These are phyloP conservation scores for Microdochium bolleyi DNA, from an alignment of 2,329 filamentous ascomycete genomes.

Conservation along the genomic window DNA sequence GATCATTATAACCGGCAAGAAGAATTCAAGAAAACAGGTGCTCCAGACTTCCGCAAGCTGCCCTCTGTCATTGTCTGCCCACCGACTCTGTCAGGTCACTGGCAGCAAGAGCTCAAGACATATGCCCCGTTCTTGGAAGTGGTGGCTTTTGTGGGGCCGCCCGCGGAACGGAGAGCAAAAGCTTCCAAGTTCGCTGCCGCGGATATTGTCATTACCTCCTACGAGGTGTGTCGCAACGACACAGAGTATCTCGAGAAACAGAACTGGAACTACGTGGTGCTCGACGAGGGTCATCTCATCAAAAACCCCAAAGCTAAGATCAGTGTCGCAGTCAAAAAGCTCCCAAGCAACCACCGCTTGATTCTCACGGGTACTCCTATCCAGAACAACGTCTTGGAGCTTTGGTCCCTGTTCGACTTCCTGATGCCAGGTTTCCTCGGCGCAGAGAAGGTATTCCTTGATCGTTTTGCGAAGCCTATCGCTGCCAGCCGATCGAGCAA, in stretches of 20 bases:
- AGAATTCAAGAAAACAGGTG: slow-evolving; percentile 76
- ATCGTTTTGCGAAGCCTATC: slow-evolving; percentile 91
- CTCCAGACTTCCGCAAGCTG: slow-evolving; percentile 68
- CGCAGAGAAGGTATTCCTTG: slow-evolving; percentile 89
- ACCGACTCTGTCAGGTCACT: slow-evolving; percentile 92
- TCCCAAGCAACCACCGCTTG: slow-evolving; percentile 86
- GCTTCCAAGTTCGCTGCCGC: slow-evolving; percentile 64
- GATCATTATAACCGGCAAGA: slow-evolving; percentile 92
- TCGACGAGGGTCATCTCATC: slow-evolving; percentile 96
- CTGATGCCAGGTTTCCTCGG: slow-evolving; percentile 97
- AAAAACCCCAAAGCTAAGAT: slow-evolving; percentile 98
- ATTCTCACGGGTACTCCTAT: slow-evolving; percentile 97
- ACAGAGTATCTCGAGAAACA: slow-evolving; percentile 74
- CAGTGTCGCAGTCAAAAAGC: slow-evolving; percentile 81
- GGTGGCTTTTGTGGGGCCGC: slow-evolving; percentile 85
- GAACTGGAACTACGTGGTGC: slow-evolving; percentile 94
- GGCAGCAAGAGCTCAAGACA: slow-evolving; percentile 94
- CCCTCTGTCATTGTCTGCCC: slow-evolving; percentile 95
- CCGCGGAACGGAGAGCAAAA: slow-evolving; percentile 67
- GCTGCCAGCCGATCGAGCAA: slow-evolving; percentile 92
- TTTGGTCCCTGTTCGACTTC: slow-evolving; percentile 98
- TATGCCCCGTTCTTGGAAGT: slow-evolving; percentile 92
- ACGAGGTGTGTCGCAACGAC: slow-evolving; percentile 96
- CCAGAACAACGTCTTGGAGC: slow-evolving; percentile 92
- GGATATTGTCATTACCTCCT: slow-evolving; percentile 94